Evolutionary conservation across 257 asterid species (phyloP).

Genomic region (Ballota nigra): DNA sequence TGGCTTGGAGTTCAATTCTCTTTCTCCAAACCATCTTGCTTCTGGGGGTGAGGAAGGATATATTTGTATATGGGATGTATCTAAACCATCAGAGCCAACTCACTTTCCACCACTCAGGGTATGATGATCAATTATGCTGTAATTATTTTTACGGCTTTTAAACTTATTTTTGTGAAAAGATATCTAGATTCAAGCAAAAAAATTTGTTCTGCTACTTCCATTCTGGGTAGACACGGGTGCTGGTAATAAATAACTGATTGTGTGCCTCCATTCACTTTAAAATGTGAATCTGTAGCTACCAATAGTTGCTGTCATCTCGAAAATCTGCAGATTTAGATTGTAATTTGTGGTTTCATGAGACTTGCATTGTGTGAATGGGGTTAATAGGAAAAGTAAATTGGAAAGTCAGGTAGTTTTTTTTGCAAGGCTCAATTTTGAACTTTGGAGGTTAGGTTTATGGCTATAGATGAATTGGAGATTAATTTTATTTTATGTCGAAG

Average conservation of each 20-base stretch:
- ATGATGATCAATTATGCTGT: slow-evolving; percentile 12
- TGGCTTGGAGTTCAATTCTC: slow-evolving; percentile 80
- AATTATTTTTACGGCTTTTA: slow-evolving; percentile 6
- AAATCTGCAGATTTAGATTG: neutral
- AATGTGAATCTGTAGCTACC: neutral
- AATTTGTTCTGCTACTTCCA: neutral
- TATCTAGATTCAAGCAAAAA: neutral
- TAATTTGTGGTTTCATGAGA: neutral
- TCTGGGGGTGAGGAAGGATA: slow-evolving; percentile 99
- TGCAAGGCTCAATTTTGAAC: too few relatives aligned
- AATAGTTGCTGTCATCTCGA: neutral
- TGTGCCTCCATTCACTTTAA: neutral
- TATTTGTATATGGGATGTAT: slow-evolving; percentile 85
- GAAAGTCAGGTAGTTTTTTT: neutral
- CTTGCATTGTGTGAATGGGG: neutral
- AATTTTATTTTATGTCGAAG: too few relatives aligned
- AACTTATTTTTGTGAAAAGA: neutral
- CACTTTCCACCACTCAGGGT: slow-evolving; percentile 90
- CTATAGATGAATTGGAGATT: too few relatives aligned
- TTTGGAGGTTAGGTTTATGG: too few relatives aligned
- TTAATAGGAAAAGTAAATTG: neutral
- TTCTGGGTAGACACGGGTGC: neutral
- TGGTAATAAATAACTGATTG: neutral
- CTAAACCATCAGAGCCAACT: slow-evolving; percentile 70
- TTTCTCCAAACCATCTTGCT: slow-evolving; percentile 77